Evolutionary conservation across 2,329 filamentous ascomycete species (phyloP).

Genomic region (Colletotrichum gloeosporioides): DNA sequence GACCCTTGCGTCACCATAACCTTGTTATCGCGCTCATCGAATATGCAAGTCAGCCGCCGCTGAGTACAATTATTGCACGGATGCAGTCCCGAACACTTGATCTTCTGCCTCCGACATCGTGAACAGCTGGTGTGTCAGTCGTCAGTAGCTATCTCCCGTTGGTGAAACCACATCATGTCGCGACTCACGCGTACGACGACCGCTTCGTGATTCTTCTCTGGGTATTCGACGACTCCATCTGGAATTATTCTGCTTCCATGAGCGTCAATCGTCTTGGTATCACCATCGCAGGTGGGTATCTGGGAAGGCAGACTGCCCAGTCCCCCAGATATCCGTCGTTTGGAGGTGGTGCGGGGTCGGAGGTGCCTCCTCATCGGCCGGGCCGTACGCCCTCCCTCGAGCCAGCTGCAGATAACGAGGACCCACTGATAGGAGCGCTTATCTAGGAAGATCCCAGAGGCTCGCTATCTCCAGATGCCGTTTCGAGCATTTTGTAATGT

Average conservation of each 20-base stretch:
- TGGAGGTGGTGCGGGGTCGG: conserved; percentile 1
- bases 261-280: background rate
- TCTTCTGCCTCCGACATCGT: conserved; percentile 18
- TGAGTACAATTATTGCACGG: conserved; percentile 17
- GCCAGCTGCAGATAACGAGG: conserved; percentile 2
- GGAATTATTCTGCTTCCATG: background rate
- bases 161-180: background rate
- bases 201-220: conserved; percentile 12
- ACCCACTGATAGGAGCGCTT: conserved; percentile 10
- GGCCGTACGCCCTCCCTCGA: background rate
- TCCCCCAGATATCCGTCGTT: background rate
- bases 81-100: conserved; percentile 16
- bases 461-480: background rate
- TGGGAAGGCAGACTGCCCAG: background rate
- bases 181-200: conserved; percentile 6
- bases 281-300: background rate
- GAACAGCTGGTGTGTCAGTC: background rate
- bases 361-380: background rate
- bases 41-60: conserved; percentile 10
- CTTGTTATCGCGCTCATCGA: conserved; percentile 15
- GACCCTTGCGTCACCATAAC: conserved; percentile 16
- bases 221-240: conserved; percentile 11
- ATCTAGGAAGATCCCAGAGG: background rate
- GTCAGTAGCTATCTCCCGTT: background rate
- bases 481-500: background rate